A percentile compares a stretch with the other conserved stretches of the same genome.
These are phyloP conservation scores for Lactarius sanguifluus DNA, from an alignment of 768 basidiomycete genomes.

Conservation along the genomic window DNA sequence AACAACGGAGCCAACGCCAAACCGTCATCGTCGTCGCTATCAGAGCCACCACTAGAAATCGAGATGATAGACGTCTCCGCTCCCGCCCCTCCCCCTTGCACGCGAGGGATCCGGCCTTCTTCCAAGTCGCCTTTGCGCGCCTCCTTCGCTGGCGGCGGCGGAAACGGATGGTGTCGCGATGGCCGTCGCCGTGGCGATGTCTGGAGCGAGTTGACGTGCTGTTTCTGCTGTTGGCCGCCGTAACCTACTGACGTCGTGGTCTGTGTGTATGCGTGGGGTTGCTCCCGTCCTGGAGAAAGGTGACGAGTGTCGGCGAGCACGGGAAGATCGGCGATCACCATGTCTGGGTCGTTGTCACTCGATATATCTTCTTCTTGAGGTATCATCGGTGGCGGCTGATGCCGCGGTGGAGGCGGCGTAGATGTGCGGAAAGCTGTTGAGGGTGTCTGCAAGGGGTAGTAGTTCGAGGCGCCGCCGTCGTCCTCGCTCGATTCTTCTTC, in stretches of 20 bases:
- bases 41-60: conserved; percentile 41
- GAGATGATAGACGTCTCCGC: conserved; percentile 36
- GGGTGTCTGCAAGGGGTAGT: not conserved
- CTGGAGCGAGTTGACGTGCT: not conserved
- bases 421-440: not conserved
- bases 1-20: conserved; percentile 32
- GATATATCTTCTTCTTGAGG: conserved; percentile 8
- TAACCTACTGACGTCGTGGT: not conserved
- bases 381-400: conserved; percentile 7
- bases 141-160: not conserved
- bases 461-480: not conserved
- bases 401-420: not conserved
- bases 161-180: not conserved
- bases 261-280: not conserved
- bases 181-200: not conserved
- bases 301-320: not conserved
- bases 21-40: conserved; percentile 4
- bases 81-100: not conserved
- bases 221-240: not conserved
- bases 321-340: conserved; percentile 18
- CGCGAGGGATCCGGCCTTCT: not conserved
- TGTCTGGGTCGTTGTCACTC: conserved; percentile 20
- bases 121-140: not conserved
- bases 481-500: conserved; percentile 14
- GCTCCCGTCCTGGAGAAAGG: not conserved